Evolutionary conservation across 1,284 basidiomycete species (phyloP).

Genomic region (Mycena citricolor): DNA sequence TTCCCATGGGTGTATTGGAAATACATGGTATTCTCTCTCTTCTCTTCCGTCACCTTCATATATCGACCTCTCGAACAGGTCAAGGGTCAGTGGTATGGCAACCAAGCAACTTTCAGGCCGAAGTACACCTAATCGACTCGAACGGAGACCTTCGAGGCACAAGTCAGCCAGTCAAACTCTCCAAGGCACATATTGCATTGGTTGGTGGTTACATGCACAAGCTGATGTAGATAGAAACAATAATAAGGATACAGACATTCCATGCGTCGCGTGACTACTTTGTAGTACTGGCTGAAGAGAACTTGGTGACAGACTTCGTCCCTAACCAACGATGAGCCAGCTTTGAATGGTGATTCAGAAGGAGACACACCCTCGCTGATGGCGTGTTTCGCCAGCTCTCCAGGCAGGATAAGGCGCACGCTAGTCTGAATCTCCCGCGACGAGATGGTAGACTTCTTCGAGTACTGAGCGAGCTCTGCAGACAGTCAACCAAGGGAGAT

Average conservation of each 20-base stretch:
- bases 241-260: no score
- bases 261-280: no score
- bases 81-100: slow-evolving; percentile 70
- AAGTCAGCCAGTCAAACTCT: no score
- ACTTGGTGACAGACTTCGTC: slow-evolving; percentile 52
- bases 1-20: slow-evolving; percentile 92
- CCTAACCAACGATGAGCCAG: slow-evolving; percentile 52
- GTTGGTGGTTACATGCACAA: no score
- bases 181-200: no score
- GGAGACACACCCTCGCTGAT: slow-evolving; percentile 64
- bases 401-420: slow-evolving; percentile 88
- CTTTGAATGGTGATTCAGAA: slow-evolving; percentile 20
- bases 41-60: slow-evolving; percentile 5
- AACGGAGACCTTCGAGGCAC: slow-evolving; percentile 5
- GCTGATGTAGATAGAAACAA: no score
- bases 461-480: slow-evolving; percentile 85
- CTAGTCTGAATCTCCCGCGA: slow-evolving; percentile 93
- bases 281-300: slow-evolving; percentile 19
- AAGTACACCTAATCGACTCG: slow-evolving; percentile 23
- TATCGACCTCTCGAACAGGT: slow-evolving; percentile 38
- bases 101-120: slow-evolving; percentile 51
- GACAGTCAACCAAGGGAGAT: not conserved
- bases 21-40: slow-evolving; percentile 55
- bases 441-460: slow-evolving; percentile 93
- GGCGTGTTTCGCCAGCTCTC: slow-evolving; percentile 81